Conservation (phyloP, 495 filamentous ascomycete species). For the Podospora pseudopauciseta region DNA sequence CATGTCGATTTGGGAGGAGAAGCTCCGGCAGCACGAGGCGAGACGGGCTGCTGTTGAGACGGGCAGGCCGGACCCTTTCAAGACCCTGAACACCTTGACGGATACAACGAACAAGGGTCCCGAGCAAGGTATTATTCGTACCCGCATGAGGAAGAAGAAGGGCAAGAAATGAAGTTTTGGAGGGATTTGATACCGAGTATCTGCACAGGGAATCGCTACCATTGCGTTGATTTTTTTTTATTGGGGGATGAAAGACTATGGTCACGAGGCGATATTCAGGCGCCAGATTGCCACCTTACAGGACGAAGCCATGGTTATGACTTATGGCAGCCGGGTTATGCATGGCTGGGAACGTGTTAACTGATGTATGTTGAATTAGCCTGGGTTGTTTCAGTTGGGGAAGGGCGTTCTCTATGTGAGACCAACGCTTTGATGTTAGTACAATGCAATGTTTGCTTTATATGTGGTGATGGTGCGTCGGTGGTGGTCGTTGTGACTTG, state of each 20-base stretch:
- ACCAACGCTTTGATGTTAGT: neutral
- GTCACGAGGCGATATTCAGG: neutral
- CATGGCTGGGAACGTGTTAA: conserved; percentile 1
- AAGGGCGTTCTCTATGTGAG: neutral
- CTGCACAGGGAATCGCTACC: conserved; percentile 3
- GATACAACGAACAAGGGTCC: conserved; percentile 21
- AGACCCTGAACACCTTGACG: conserved; percentile 1
- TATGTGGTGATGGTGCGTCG: neutral
- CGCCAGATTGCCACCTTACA: neutral
- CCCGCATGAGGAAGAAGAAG: conserved; percentile 28
- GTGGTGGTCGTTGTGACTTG: neutral
- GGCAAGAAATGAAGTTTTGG: conserved; percentile 20
- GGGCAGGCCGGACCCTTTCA: conserved; percentile 10
- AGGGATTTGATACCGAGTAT: conserved; percentile 7
- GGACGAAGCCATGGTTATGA: neutral
- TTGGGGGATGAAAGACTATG: neutral
- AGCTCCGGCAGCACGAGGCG: conserved; percentile 27
- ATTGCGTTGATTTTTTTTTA: neutral
- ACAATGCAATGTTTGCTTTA: neutral
- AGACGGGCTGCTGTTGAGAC: conserved; percentile 22
- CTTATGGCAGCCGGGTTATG: neutral
- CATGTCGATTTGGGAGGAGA: conserved; percentile 27
- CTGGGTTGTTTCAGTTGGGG: neutral
- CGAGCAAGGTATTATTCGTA: conserved; percentile 28
- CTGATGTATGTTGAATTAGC: neutral